Conservation (phyloP, 2,329 filamentous ascomycete species). For the Fusarium hostae region DNA sequence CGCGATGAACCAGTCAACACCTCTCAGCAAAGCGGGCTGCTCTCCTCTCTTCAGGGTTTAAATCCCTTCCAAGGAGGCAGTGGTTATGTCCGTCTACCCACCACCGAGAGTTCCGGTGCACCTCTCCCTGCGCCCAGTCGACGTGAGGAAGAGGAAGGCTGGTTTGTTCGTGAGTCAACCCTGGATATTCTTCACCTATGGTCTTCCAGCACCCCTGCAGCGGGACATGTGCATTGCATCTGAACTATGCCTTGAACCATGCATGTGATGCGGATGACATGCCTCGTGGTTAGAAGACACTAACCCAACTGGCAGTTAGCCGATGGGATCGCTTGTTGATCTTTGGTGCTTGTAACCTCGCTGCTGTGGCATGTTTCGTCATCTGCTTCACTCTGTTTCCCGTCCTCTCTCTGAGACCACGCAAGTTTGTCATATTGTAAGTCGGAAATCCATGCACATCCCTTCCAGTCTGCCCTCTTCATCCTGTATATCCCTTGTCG, state of each 20-base stretch:
- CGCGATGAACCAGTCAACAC: slow-evolving; percentile 83
- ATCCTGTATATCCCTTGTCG: slow-evolving; percentile 20
- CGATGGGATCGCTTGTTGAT: slow-evolving; percentile 95
- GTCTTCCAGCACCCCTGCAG: slow-evolving; percentile 55
- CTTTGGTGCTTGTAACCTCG: slow-evolving; percentile 91
- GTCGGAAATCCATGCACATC: slow-evolving; percentile 56
- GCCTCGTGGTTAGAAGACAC: slow-evolving; percentile 54
- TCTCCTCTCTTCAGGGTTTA: slow-evolving; percentile 83
- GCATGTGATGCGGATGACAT: slow-evolving; percentile 57
- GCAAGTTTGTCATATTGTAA: slow-evolving; percentile 98
- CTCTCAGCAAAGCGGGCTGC: slow-evolving; percentile 73
- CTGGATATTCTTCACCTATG: slow-evolving; percentile 37
- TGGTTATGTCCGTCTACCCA: slow-evolving; percentile 92
- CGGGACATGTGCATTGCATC: slow-evolving; percentile 58
- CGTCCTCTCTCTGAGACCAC: slow-evolving; percentile 79
- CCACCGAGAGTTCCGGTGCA: slow-evolving; percentile 82
- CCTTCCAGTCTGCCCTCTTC: slow-evolving; percentile 3
- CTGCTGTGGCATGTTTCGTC: slow-evolving; percentile 90
- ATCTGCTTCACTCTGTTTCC: slow-evolving; percentile 93
- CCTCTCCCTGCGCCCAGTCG: slow-evolving; percentile 85
- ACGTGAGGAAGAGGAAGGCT: slow-evolving; percentile 94
- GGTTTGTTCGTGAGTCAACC: slow-evolving; percentile 86
- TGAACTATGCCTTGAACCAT: slow-evolving; percentile 50
- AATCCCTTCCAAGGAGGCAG: slow-evolving; percentile 84
- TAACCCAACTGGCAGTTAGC: slow-evolving; percentile 75